Evolutionary conservation across 441 rosid species (phyloP).

Genomic region (Isatis lusitanica): DNA sequence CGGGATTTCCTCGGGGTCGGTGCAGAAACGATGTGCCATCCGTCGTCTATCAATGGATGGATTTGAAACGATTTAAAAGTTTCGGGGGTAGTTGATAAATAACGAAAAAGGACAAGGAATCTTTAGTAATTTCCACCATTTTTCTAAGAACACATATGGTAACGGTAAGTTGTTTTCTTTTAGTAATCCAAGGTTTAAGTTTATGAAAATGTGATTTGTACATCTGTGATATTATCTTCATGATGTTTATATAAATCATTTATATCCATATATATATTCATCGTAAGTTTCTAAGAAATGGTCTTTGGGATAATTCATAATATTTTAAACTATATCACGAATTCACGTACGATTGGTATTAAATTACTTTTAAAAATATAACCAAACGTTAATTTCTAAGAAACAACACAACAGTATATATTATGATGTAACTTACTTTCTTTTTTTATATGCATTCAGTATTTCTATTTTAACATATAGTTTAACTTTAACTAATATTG

Average conservation of each 20-base stretch:
- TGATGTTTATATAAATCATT: not conserved
- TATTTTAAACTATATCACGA: not conserved
- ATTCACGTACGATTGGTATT: no score
- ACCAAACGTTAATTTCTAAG: not conserved
- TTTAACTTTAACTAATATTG: not conserved
- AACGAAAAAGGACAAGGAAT: conserved; percentile 23
- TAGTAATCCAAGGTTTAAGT: conserved; percentile 19
- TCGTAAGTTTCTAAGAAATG: not conserved
- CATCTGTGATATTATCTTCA: conserved; percentile 1
- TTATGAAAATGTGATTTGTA: not conserved
- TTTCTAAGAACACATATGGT: conserved; percentile 15
- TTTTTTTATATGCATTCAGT: not conserved
- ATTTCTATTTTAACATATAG: not conserved
- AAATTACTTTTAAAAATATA: not conserved
- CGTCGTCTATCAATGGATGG: conserved; percentile 83
- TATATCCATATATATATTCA: not conserved
- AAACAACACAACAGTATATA: not conserved
- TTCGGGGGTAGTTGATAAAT: conserved; percentile 3
- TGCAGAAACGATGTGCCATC: conserved; percentile 55
- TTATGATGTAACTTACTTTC: not conserved
- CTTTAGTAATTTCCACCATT: conserved; percentile 33
- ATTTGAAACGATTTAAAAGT: conserved; percentile 39
- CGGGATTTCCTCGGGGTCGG: conserved; percentile 96
- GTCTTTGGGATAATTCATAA: not conserved
- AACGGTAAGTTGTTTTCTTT: conserved; percentile 21